A percentile compares a stretch with the other conserved stretches of the same genome.
These are phyloP conservation scores for Pisolithus marmoratus DNA, from an alignment of 768 basidiomycete genomes.

Conservation along the genomic window DNA sequence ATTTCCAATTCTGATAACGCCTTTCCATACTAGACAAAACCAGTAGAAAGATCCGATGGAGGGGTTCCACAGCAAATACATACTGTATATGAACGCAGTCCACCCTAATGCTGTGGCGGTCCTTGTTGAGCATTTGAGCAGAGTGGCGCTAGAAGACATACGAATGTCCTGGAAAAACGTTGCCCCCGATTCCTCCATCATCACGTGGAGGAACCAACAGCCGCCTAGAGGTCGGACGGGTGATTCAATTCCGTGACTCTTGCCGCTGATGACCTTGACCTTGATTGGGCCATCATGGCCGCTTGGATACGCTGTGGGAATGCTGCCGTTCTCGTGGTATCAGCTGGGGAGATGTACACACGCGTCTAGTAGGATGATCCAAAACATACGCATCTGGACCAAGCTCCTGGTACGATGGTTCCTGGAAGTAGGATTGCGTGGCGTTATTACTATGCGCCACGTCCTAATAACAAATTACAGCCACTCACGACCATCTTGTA, in stretches of 20 bases:
- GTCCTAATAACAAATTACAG: not conserved
- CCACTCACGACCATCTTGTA: slow-evolving; percentile 68
- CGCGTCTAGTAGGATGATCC: not conserved
- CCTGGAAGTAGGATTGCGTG: slow-evolving; percentile 26
- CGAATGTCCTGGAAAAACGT: slow-evolving; percentile 80
- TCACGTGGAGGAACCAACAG: slow-evolving; percentile 88
- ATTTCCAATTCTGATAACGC: slow-evolving; percentile 56
- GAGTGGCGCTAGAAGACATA: slow-evolving; percentile 28
- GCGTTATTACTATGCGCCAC: not conserved
- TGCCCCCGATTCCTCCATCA: slow-evolving; percentile 53
- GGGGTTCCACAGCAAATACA: slow-evolving; percentile 17
- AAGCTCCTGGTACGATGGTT: slow-evolving; percentile 84
- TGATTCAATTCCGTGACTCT: slow-evolving; percentile 78
- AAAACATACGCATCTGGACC: slow-evolving; percentile 49
- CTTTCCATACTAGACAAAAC: slow-evolving; percentile 33
- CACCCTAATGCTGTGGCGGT: slow-evolving; percentile 60
- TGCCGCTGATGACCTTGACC: slow-evolving; percentile 86
- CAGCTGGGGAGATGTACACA: not conserved
- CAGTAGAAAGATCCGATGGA: slow-evolving; percentile 2
- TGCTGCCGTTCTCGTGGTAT: slow-evolving; percentile 33
- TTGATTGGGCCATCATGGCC: slow-evolving; percentile 61
- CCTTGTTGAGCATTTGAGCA: not conserved
- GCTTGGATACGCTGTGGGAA: slow-evolving; percentile 68
- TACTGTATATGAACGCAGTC: slow-evolving; percentile 86
- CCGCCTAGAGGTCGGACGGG: slow-evolving; percentile 90